A percentile compares a stretch with the other conserved stretches of the same genome.
phyloP scores from a whole-genome alignment of 2,329 filamentous ascomycete genomes.

The Botrytis hyacinthi region DNA sequence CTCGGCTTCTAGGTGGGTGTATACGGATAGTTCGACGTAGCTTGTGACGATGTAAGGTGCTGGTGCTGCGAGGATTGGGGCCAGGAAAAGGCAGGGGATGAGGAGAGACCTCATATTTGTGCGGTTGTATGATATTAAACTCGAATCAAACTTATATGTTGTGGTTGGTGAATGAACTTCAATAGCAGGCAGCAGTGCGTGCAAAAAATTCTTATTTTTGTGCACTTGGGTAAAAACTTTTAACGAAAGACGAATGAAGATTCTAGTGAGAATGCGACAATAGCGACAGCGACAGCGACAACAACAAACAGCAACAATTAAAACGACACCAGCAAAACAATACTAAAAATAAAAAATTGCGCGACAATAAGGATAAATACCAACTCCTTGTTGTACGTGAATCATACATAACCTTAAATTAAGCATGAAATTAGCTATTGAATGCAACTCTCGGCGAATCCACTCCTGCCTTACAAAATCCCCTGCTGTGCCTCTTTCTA shows the following conservation, averaged over 20 bases:
- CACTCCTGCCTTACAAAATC: background rate
- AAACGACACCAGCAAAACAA: background rate
- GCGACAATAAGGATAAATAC: background rate
- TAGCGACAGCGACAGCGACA: background rate
- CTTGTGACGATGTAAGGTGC: slow-evolving; percentile 29
- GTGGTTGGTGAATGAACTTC: background rate
- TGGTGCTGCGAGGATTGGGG: slow-evolving; percentile 19
- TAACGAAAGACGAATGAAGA: background rate
- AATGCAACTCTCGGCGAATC: background rate
- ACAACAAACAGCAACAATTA: background rate
- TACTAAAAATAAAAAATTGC: background rate
- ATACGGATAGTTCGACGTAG: slow-evolving; percentile 27
- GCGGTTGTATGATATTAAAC: background rate
- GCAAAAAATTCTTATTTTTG: background rate
- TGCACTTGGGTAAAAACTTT: background rate
- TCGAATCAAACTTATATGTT: background rate
- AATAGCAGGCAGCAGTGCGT: background rate
- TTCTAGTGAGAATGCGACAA: background rate
- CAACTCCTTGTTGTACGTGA: background rate
- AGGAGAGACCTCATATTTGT: slow-evolving; percentile 7
- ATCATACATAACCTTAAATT: background rate
- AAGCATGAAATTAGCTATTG: background rate
- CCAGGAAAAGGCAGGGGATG: background rate
- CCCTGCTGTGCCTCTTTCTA: background rate
- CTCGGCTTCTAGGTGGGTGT: slow-evolving; percentile 17